A percentile compares a stretch with the other conserved stretches of the same genome.
Conservation (phyloP, 768 basidiomycete genomes). For the Tricholoma flavovirens region DNA sequence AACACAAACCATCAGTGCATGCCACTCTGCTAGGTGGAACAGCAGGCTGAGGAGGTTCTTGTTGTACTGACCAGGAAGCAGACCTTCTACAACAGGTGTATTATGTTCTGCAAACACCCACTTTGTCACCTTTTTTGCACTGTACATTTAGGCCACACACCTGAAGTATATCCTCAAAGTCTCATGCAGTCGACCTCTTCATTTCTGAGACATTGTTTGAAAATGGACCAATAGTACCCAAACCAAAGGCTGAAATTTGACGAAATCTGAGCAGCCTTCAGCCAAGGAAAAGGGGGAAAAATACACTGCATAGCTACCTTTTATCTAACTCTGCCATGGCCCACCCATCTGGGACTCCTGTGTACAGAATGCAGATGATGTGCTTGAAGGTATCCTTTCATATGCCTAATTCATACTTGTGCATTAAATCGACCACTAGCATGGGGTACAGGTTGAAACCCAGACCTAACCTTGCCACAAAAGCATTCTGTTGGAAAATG, state of each 20-base stretch:
- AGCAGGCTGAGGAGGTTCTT: conserved; percentile 15
- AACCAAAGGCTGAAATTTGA: conserved; percentile 13
- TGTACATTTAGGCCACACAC: conserved; percentile 1
- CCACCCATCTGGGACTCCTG: too few species aligned
- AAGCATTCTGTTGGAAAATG: too few species aligned
- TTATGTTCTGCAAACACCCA: conserved; percentile 18
- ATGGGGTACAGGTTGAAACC: too few species aligned
- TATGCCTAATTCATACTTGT: too few species aligned
- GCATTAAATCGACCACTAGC: neutral
- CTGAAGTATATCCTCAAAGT: conserved; percentile 28
- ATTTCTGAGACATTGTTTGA: conserved; percentile 19
- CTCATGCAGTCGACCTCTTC: conserved; percentile 22
- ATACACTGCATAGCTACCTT: neutral
- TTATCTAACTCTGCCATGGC: too few species aligned
- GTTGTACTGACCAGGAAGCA: conserved; percentile 22
- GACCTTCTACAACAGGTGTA: conserved; percentile 29
- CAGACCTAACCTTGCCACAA: too few species aligned
- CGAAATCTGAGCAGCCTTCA: neutral
- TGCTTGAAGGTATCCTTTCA: too few species aligned
- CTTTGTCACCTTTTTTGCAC: neutral
- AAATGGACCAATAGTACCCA: conserved; percentile 21
- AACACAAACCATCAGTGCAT: too few species aligned
- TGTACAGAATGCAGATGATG: too few species aligned
- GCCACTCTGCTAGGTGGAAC: conserved; percentile 21
- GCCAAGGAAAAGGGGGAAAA: neutral